Conservation (phyloP, 2,329 filamentous ascomycete species). For the Ceratocystis cubensis region DNA sequence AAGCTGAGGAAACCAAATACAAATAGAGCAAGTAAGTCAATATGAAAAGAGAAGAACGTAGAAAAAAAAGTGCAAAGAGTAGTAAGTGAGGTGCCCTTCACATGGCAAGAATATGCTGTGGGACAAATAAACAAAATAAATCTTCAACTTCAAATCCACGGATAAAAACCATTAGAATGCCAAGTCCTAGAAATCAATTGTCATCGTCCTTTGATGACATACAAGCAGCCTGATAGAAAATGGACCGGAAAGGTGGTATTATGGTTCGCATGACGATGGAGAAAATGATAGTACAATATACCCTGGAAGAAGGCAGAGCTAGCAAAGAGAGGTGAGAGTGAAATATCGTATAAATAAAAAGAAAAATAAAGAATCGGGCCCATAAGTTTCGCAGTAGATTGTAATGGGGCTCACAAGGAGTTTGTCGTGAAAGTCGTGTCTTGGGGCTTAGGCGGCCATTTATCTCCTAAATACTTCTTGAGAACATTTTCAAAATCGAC, state of each 20-base stretch:
- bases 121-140: background rate
- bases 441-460: conserved; percentile 21
- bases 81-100: background rate
- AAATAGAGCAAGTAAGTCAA: background rate
- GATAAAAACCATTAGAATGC: background rate
- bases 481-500: conserved; percentile 75
- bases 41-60: background rate
- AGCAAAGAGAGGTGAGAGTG: background rate
- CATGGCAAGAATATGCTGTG: background rate
- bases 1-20: background rate
- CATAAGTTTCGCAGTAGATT: background rate
- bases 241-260: background rate
- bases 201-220: too few relatives aligned
- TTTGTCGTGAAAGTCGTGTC: background rate
- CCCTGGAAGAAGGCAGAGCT: background rate
- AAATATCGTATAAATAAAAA: background rate
- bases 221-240: background rate
- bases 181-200: too few relatives aligned
- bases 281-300: background rate
- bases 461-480: conserved; percentile 46
- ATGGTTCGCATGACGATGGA: background rate
- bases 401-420: background rate
- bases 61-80: background rate
- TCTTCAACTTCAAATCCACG: background rate
- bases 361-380: background rate